Base-by-base conservation (phyloP, 495 filamentous ascomycete genomes). In the Niebla homalea region DNA sequence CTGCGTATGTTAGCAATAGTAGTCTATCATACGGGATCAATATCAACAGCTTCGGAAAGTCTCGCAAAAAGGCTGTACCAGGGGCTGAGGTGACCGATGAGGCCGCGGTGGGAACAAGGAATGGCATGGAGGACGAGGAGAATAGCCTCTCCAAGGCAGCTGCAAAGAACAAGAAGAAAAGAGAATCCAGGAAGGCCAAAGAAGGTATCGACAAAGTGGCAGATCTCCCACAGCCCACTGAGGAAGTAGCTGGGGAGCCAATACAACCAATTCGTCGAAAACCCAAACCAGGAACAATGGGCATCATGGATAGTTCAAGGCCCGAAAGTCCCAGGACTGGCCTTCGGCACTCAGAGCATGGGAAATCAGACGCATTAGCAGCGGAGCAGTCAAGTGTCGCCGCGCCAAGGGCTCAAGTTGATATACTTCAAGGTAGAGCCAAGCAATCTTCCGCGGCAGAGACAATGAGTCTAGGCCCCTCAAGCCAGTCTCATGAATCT, bases 121-220 rank as follows among this genome's bases (percentile, higher is more conserved):
- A 69, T 16, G 71, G 69, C 21, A 70, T 70, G 3, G 74, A 69
- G 36, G 79, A 82, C 26, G 78, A 74, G 20, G 74, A 84, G 44
- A 85, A 83, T 51, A 81, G 72, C 54, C 66, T 93, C 38, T 89
- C 85, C 53, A 95, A 89, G 67, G 75, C 88, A 15, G 92, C 89
- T 0, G 67, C 89, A 46, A 94, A 96, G 72, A 98, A 97, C 71
- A 96, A 96, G 80, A 97, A 96, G 77, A 98, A 98, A 77, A 77
- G 90, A 35, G 88, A 94, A 62, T 89, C 88, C 48, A 95, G 93
- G 74, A 97, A 96, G 67, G 78, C 79, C 23, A 92, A 89, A 64
- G 86, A 89, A 23, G 76, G 74, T 5, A 84, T 74, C 12, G 73
- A 73, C 19, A 80, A 77, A 54, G 64, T 65, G 5, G 57, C 59